Evolutionary conservation across 1,284 basidiomycete genomes (phyloP).

Genomic region (Baeospora myosura): DNA sequence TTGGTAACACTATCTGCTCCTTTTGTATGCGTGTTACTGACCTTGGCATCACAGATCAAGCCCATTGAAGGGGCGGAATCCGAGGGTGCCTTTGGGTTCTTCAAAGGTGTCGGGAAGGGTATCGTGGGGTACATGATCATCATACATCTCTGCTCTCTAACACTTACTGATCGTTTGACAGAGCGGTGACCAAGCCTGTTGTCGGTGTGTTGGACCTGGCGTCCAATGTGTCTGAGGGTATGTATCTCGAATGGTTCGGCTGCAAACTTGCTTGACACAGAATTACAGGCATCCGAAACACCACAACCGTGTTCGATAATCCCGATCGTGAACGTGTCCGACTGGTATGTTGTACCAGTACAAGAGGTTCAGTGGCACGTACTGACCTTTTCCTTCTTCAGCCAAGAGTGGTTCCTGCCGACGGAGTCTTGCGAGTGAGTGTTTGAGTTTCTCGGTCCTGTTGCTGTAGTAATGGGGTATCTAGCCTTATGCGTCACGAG

Average conservation of each 20-base stretch:
- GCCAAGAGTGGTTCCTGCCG: slow-evolving; percentile 82
- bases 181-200: slow-evolving; percentile 91
- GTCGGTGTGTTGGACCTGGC: slow-evolving; percentile 96
- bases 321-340: slow-evolving; percentile 86
- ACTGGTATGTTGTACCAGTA: slow-evolving; percentile 41
- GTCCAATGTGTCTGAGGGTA: slow-evolving; percentile 92
- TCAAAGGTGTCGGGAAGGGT: slow-evolving; percentile 96
- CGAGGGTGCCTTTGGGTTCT: slow-evolving; percentile 92
- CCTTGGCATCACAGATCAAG: slow-evolving; percentile 54
- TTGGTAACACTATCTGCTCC: slow-evolving; percentile 46
- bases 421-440: slow-evolving; percentile 79
- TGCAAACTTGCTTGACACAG: too few species aligned
- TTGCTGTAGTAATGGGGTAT: too few species aligned
- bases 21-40: neutral
- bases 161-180: slow-evolving; percentile 25
- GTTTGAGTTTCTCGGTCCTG: too few species aligned
- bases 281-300: slow-evolving; percentile 81
- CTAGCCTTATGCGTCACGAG: slow-evolving; percentile 81
- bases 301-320: slow-evolving; percentile 95
- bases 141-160: slow-evolving; percentile 8
- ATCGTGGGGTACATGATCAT: slow-evolving; percentile 71
- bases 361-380: neutral
- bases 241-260: slow-evolving; percentile 2
- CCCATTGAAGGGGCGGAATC: slow-evolving; percentile 95
- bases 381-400: slow-evolving; percentile 19